phyloP scores from a whole-genome alignment of 108 stramenopile species.

The Craspedostauros australis region DNA sequence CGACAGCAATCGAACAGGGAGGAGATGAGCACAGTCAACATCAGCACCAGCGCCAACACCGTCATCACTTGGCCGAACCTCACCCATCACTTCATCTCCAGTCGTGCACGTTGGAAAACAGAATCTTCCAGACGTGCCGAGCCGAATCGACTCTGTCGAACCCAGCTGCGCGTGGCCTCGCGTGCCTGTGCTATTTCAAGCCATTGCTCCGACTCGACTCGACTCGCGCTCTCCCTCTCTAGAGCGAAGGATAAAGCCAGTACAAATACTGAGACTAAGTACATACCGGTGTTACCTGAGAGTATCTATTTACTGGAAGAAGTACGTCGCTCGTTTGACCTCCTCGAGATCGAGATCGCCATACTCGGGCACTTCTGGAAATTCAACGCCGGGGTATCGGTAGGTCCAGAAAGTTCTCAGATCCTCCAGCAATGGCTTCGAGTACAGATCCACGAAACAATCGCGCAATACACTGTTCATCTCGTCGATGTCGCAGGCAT shows the following conservation, averaged over 20 bases:
- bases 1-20: too few species aligned
- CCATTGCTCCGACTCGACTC: too few species aligned
- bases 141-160: too few species aligned
- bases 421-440: conserved; percentile 84
- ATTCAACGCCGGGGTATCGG: conserved; percentile 88
- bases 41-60: too few species aligned
- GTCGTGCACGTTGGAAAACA: too few species aligned
- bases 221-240: too few species aligned
- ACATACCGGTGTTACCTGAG: neutral
- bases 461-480: conserved; percentile 92
- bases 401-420: conserved; percentile 67
- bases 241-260: neutral
- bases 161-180: too few species aligned
- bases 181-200: too few species aligned
- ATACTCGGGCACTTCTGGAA: conserved; percentile 87
- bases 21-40: too few species aligned
- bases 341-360: conserved; percentile 89
- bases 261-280: neutral
- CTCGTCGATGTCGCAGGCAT: conserved; percentile 92
- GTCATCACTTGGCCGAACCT: too few species aligned
- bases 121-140: too few species aligned
- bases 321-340: conserved; percentile 92
- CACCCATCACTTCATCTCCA: too few species aligned
- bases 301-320: conserved; percentile 92
- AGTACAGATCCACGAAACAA: conserved; percentile 93